These are phyloP conservation scores for Rutstroemia sp. DNA, from an alignment of 2,329 filamentous ascomycete species.

Conservation along the genomic window DNA sequence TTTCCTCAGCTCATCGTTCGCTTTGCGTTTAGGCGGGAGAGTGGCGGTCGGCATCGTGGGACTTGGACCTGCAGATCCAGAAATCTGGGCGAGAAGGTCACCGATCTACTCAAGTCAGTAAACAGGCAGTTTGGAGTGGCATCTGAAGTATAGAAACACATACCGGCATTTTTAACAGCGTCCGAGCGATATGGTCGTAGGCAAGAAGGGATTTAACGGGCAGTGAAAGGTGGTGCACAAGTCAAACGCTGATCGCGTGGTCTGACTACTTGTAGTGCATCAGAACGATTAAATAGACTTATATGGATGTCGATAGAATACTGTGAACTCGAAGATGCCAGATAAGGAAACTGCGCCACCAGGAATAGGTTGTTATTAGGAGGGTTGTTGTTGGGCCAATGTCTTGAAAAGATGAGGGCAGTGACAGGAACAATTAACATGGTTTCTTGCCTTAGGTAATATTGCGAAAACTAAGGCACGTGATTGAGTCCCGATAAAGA, in stretches of 20 bases:
- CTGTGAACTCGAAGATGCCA: neutral
- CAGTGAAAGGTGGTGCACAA: conserved; percentile 1
- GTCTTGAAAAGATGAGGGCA: neutral
- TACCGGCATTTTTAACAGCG: conserved; percentile 23
- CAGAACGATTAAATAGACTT: conserved; percentile 8
- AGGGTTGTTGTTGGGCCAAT: conserved; percentile 2
- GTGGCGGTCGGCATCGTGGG: conserved; percentile 27
- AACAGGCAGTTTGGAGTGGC: conserved; percentile 3
- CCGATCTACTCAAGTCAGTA: conserved; percentile 38
- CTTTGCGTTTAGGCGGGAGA: conserved; percentile 46
- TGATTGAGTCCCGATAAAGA: neutral
- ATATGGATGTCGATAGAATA: neutral
- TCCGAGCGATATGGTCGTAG: neutral
- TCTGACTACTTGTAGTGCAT: conserved; percentile 12
- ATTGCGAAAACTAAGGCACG: neutral
- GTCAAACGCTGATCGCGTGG: conserved; percentile 18
- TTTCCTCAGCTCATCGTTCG: conserved; percentile 41
- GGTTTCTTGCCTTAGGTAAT: conserved; percentile 1
- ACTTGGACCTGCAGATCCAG: conserved; percentile 45
- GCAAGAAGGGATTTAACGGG: neutral
- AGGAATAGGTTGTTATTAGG: neutral
- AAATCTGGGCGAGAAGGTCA: conserved; percentile 55
- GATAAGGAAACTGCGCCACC: neutral
- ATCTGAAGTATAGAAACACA: conserved; percentile 5
- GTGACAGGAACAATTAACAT: neutral